phyloP scores from a whole-genome alignment of 768 basidiomycete genomes.

The Postia placenta region DNA sequence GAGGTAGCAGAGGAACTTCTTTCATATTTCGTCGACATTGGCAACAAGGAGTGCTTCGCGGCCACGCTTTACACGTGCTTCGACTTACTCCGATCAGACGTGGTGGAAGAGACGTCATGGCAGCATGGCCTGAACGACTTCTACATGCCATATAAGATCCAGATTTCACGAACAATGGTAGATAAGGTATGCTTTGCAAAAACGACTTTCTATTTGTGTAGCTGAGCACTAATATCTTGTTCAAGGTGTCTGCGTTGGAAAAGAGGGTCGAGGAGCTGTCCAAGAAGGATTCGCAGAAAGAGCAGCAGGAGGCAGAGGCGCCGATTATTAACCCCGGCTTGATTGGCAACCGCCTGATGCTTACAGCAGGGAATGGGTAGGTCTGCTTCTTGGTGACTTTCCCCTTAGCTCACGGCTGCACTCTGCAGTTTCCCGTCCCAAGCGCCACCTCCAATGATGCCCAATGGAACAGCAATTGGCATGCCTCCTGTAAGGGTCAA shows the following conservation, averaged over 20 bases:
- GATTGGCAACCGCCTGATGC: conserved; percentile 50
- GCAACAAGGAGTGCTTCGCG: conserved; percentile 97
- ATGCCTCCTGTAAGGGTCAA: conserved; percentile 53
- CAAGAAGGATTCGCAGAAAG: conserved; percentile 84
- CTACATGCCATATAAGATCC: conserved; percentile 94
- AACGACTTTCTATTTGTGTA: neutral
- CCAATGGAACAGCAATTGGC: conserved; percentile 49
- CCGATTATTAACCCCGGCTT: conserved; percentile 86
- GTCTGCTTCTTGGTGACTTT: conserved; percentile 1
- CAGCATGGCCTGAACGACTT: conserved; percentile 94
- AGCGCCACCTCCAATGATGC: conserved; percentile 50
- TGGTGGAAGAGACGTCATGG: conserved; percentile 95
- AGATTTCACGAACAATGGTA: conserved; percentile 73
- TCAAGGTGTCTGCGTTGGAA: conserved; percentile 69
- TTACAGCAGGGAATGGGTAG: conserved; percentile 71
- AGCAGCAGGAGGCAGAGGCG: conserved; percentile 79
- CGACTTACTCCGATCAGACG: conserved; percentile 88
- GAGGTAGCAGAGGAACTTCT: conserved; percentile 94
- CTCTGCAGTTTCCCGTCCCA: conserved; percentile 51
- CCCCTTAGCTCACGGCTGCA: conserved; percentile 3
- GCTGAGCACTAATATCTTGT: neutral
- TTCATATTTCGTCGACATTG: conserved; percentile 96
- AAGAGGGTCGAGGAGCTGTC: conserved; percentile 86
- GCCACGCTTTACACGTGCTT: conserved; percentile 89
- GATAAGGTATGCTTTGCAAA: conserved; percentile 61